Percentiles rank a stretch among this genome's conserved stretches.
phyloP scores from a whole-genome alignment of 495 filamentous ascomycete genomes.

The Sporormia fimetaria region DNA sequence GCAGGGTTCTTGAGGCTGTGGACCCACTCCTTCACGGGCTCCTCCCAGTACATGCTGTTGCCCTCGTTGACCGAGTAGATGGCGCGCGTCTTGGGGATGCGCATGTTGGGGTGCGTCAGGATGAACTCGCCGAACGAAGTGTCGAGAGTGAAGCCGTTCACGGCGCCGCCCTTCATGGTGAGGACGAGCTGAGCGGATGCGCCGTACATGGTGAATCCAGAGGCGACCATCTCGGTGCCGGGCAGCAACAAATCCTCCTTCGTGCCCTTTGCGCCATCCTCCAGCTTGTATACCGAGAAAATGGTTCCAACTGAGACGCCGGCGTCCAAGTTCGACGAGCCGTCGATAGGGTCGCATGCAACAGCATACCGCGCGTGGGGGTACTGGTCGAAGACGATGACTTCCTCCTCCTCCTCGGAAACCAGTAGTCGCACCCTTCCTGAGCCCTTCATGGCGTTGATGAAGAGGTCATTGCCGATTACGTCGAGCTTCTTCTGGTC shows the following conservation, averaged over 20 bases:
- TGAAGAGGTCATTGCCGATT: slow-evolving; percentile 95
- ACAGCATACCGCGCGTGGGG: slow-evolving; percentile 82
- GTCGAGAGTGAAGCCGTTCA: slow-evolving; percentile 97
- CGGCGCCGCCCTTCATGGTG: slow-evolving; percentile 84
- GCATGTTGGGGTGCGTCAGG: slow-evolving; percentile 91
- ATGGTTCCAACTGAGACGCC: slow-evolving; percentile 98
- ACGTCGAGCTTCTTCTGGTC: slow-evolving; percentile 99
- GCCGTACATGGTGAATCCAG: slow-evolving; percentile 99
- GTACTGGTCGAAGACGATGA: slow-evolving; percentile 74
- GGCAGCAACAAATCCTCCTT: slow-evolving; percentile 79
- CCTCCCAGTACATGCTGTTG: slow-evolving; percentile 92
- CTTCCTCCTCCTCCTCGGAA: slow-evolving; percentile 91
- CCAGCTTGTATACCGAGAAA: slow-evolving; percentile 86
- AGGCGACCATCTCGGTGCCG: slow-evolving; percentile 81
- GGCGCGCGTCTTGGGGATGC: slow-evolving; percentile 60
- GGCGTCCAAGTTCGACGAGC: slow-evolving; percentile 92
- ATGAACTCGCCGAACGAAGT: slow-evolving; percentile 97
- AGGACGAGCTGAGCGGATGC: slow-evolving; percentile 92
- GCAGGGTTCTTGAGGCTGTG: slow-evolving; percentile 71
- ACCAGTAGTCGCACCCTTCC: slow-evolving; percentile 84
- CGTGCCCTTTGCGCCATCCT: slow-evolving; percentile 54
- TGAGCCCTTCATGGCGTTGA: slow-evolving; percentile 82
- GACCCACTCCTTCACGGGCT: slow-evolving; percentile 78
- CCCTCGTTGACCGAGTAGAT: slow-evolving; percentile 99
- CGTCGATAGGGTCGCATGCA: slow-evolving; percentile 95